Base-by-base conservation (phyloP, 2,329 filamentous ascomycete genomes). In the Pseudogymnoascus sp. region DNA sequence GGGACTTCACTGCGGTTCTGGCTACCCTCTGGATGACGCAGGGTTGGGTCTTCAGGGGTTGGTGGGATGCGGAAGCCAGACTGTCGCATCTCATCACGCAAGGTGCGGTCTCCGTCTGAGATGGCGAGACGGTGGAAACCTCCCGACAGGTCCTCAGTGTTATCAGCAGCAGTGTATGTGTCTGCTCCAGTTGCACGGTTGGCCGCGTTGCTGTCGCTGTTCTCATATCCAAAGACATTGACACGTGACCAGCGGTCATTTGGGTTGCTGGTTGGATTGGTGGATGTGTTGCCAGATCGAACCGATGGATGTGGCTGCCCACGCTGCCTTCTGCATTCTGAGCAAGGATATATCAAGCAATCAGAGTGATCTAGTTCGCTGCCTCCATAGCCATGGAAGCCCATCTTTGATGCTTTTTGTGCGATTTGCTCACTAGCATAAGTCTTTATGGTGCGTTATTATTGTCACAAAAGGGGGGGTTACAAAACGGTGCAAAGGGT, bases 311-410 rank as follows among this genome's bases (percentile, higher is more conserved):
- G 38, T 21, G 7, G 14, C 18, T 50, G 44, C 23, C 12, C 8
- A 42, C 10, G 23, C 42, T 46, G 42, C 7, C 14, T 10, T 14
- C 5, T 50, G 50, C 50, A 56, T 18, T 2, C 50, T 34, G 50
- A 56, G 50, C 50, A 34, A 5, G 50, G 50, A 34, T 8, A 56
- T n/a, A 12, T 18, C 4, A 18, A 7, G n/a, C 50, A 56, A 3
- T 34, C 50, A 12, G 28, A 56, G 50, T 56, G 50, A 34, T 56
- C 50, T 4, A 56, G n/a, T 7, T 56, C 50, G 18, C 50, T 56
- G 50, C 50, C 50, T 56, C 50, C 50, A 34, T 56, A 56, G 8
- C 50, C 50, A 12, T 56, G 50, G 50, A 56, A 56, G n/a, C 50
- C 50, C 50, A 56, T 56, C n/a, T 18, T 56, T 11, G 50, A 34